Conservation (phyloP, 2,329 filamentous ascomycete genomes). For the Biscogniauxia marginata region DNA sequence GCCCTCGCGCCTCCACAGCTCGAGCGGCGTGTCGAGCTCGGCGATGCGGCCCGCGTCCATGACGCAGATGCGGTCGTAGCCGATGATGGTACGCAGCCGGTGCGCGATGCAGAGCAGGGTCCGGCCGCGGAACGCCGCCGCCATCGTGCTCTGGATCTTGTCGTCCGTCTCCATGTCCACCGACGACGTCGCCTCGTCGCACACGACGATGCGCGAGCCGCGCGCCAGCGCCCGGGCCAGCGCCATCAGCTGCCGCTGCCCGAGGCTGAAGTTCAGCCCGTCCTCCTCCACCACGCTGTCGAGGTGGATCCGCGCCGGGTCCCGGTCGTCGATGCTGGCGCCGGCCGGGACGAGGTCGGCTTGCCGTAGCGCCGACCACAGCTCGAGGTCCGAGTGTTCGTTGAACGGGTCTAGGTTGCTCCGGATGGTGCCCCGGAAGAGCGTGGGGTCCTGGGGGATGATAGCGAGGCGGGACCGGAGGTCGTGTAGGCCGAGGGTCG, state of each 20-base stretch:
- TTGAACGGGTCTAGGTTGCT: conserved; percentile 79
- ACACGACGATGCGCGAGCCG: conserved; percentile 87
- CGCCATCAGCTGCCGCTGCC: conserved; percentile 93
- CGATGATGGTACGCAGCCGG: conserved; percentile 85
- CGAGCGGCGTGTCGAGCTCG: conserved; percentile 76
- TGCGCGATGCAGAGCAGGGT: conserved; percentile 93
- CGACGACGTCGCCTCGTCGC: conserved; percentile 90
- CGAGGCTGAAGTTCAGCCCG: conserved; percentile 92
- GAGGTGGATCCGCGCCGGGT: conserved; percentile 65
- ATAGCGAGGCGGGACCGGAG: conserved; percentile 75
- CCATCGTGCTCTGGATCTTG: conserved; percentile 90
- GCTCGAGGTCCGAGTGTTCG: conserved; percentile 73
- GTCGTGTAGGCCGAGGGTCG: conserved; percentile 71
- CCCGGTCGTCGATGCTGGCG: conserved; percentile 41
- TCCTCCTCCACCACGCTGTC: conserved; percentile 89
- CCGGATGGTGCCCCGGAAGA: conserved; percentile 78
- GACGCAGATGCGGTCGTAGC: conserved; percentile 93
- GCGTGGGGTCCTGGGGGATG: conserved; percentile 80
- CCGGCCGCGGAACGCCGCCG: conserved; percentile 78
- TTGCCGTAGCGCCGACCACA: conserved; percentile 76
- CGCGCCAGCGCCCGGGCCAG: conserved; percentile 87
- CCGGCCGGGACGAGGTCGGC: conserved; percentile 66
- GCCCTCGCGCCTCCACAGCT: conserved; percentile 61
- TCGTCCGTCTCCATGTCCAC: conserved; percentile 97
- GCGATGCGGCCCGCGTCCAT: conserved; percentile 90